Evolutionary conservation across 352 stramenopile species (phyloP).

Genomic region (Pythium periplocum): DNA sequence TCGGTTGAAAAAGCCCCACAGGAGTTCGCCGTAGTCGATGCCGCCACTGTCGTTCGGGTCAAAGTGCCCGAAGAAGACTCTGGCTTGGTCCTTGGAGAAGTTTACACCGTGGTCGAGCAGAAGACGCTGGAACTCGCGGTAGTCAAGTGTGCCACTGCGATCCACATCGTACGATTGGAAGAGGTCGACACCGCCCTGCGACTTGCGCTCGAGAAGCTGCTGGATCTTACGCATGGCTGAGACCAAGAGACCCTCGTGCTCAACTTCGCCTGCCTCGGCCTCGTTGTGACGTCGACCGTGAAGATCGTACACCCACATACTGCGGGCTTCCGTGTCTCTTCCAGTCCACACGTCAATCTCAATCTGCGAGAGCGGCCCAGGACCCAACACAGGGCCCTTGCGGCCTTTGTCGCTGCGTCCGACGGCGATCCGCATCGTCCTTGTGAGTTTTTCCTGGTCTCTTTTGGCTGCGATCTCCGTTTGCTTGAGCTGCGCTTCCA

Average conservation of each 20-base stretch:
- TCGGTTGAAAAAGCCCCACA: constrained; percentile 63
- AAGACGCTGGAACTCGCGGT: constrained; percentile 34
- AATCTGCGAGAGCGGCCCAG: constrained; percentile 38
- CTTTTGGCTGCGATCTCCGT: constrained; percentile 32
- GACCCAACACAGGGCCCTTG: constrained; percentile 28
- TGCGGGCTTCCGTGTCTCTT: not conserved
- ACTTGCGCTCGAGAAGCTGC: constrained; percentile 20
- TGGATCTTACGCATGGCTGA: constrained; percentile 54
- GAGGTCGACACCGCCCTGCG: constrained; percentile 17
- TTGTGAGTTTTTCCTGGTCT: constrained; percentile 37
- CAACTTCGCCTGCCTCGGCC: constrained; percentile 22
- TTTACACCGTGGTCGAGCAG: constrained; percentile 23
- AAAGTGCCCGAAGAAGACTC: constrained; percentile 40
- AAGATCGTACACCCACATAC: constrained; percentile 49
- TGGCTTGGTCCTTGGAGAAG: constrained; percentile 36
- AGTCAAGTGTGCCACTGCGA: constrained; percentile 38
- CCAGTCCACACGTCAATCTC: constrained; percentile 30
- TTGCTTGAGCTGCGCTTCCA: constrained; percentile 39
- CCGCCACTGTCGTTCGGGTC: constrained; percentile 38
- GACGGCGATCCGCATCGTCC: constrained; percentile 23
- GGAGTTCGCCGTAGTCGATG: constrained; percentile 52
- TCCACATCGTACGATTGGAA: constrained; percentile 51
- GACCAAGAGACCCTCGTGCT: constrained; percentile 26
- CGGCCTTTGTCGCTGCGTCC: constrained; percentile 26
- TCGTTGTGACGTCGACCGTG: constrained; percentile 42